Percentiles rank a stretch among this genome's conserved stretches.
These are phyloP conservation scores for Roridomyces roridus DNA, from an alignment of 768 basidiomycete genomes.

Conservation along the genomic window DNA sequence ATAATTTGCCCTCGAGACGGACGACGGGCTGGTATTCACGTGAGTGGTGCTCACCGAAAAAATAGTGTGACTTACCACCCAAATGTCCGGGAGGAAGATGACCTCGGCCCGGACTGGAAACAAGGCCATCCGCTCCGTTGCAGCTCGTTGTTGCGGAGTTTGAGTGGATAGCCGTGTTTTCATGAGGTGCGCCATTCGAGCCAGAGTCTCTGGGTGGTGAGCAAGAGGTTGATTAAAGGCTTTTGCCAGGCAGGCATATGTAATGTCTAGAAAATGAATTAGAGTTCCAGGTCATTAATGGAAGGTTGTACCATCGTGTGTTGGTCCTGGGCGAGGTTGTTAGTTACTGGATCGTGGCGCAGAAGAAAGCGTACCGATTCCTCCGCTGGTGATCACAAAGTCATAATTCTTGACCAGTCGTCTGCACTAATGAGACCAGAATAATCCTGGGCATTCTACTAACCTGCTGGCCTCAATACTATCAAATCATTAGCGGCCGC, in stretches of 20 bases:
- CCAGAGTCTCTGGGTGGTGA: conserved; percentile 80
- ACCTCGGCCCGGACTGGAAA: conserved; percentile 84
- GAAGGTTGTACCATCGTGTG: conserved; percentile 72
- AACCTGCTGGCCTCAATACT: conserved; percentile 87
- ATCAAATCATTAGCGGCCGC: conserved; percentile 6
- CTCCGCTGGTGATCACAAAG: conserved; percentile 89
- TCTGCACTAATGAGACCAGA: conserved; percentile 67
- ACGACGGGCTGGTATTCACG: conserved; percentile 72
- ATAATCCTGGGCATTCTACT: conserved; percentile 74
- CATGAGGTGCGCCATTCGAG: conserved; percentile 69
- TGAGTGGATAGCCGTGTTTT: conserved; percentile 65
- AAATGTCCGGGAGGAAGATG: conserved; percentile 82
- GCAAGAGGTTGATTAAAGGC: conserved; percentile 77
- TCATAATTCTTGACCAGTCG: conserved; percentile 85
- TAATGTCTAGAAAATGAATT: conserved; percentile 66
- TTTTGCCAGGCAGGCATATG: conserved; percentile 85
- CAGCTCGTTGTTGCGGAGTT: conserved; percentile 75
- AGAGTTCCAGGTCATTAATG: background rate
- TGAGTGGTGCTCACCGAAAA: background rate
- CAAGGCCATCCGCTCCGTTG: conserved; percentile 87
- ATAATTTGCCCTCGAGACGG: conserved; percentile 83
- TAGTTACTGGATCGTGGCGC: too few species aligned
- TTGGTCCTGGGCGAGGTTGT: conserved; percentile 46
- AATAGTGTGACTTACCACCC: conserved; percentile 68
- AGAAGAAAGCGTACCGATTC: conserved; percentile 61